Base-by-base conservation (phyloP, 345 rosid genomes). In the Eucalyptus tenuipes region DNA sequence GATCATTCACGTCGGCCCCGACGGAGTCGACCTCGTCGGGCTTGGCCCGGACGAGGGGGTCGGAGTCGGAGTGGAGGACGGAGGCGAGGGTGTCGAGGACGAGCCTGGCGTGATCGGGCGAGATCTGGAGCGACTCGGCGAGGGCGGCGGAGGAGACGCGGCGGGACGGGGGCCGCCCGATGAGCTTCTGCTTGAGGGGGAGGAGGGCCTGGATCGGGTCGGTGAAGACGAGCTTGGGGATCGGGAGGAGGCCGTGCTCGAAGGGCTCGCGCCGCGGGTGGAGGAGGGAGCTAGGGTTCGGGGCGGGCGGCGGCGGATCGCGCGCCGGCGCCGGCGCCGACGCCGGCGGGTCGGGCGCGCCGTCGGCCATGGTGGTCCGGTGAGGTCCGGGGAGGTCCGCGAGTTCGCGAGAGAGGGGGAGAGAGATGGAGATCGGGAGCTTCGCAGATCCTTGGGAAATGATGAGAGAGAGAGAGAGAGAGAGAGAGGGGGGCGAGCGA, bases 171-270 rank as follows among this genome's bases (percentile, higher is more conserved):
- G 94, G 89, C 20, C 33, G 87, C 13, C 94, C 88, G 7, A 89
- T 88, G 75, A 95, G 94, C 88, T 93, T 95, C 86, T 91, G 96
- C 92, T 94, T 94, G 68, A 98, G 94, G 18, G 97, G 96, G 24
- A 92, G 92, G 45, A 97, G 94, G 91, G 94, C 91, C 91, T 94
- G 97, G 88, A 94, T 95, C 87, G 98, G 98, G 94, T 98, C 99
- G 52, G 94, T 89, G 88, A 95, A 95, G 88, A 98, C 93, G 89
- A 98, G 97, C 92, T 97, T 98, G 89, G 94, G 97, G 92, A 98
- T 96, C 87, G 98, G 99, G 66, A 98, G 95, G 90, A 98, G 98
- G 2, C 99, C 99, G 91, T 97, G 95, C 95, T 98, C 99, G 90
- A 97, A 98, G 17, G 99, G 94, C 90, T 94, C 99, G 25, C 99